Evolutionary conservation across 371 early-diverging fungal species (phyloP).

Genomic region (Mucor velutinosus): DNA sequence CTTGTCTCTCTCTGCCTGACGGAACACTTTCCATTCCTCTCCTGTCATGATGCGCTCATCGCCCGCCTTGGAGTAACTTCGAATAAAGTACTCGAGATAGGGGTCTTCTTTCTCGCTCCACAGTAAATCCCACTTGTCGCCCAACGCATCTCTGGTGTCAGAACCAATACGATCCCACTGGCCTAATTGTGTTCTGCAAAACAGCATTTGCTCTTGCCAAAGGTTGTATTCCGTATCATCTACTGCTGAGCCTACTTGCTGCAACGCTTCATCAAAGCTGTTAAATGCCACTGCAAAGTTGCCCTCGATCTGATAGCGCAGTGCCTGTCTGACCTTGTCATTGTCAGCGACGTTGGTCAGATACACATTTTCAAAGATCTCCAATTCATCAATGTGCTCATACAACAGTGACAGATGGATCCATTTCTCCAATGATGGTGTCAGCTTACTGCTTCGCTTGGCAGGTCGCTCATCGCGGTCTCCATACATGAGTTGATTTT

Average conservation of each 20-base stretch:
- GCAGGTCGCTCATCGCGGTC: not conserved
- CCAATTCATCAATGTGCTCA: conserved; percentile 61
- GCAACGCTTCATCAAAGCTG: conserved; percentile 38
- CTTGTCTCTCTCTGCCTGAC: not conserved
- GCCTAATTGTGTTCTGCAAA: conserved; percentile 64
- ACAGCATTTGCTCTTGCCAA: conserved; percentile 62
- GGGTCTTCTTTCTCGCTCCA: conserved; percentile 60
- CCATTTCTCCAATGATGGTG: conserved; percentile 43
- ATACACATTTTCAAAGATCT: conserved; percentile 64
- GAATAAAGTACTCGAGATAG: conserved; percentile 58
- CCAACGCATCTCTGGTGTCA: conserved; percentile 44
- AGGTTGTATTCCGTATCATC: conserved; percentile 40
- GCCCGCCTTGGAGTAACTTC: conserved; percentile 49
- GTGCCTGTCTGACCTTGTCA: conserved; percentile 53
- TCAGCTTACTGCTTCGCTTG: conserved; percentile 1
- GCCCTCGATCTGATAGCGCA: conserved; percentile 61
- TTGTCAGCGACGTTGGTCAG: conserved; percentile 53
- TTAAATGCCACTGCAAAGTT: conserved; percentile 60
- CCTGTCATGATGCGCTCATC: not conserved
- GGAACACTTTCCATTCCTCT: not conserved
- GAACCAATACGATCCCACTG: conserved; percentile 64
- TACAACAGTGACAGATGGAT: conserved; percentile 64
- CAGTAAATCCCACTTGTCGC: conserved; percentile 36
- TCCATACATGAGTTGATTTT: conserved; percentile 32
- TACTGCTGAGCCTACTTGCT: conserved; percentile 10